Percentiles rank a stretch among this genome's conserved stretches.
These are phyloP conservation scores for Diaporthe longicolla DNA, from an alignment of 2,329 filamentous ascomycete species.

Conservation along the genomic window DNA sequence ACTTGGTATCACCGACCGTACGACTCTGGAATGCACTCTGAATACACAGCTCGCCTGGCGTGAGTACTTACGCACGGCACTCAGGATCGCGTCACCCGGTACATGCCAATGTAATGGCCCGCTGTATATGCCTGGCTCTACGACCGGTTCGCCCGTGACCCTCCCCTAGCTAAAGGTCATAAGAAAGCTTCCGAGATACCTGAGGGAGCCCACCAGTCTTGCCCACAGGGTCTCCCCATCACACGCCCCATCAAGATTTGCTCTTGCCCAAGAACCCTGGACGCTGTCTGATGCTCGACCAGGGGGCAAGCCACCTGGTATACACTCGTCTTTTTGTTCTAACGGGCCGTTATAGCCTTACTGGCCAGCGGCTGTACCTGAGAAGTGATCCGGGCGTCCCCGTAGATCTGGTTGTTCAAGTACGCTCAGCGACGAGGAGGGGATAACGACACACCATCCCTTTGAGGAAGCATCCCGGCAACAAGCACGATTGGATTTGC, in stretches of 20 bases:
- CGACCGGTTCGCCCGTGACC: constrained; percentile 27
- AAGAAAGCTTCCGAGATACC: constrained; percentile 27
- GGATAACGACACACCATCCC: constrained; percentile 26
- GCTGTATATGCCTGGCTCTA: constrained; percentile 24
- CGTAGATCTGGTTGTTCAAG: neutral
- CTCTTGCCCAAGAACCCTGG: neutral
- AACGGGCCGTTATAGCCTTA: no score
- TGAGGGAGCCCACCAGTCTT: constrained; percentile 23
- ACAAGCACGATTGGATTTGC: neutral
- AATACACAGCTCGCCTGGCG: constrained; percentile 23
- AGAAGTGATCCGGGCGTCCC: neutral
- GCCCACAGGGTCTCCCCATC: neutral
- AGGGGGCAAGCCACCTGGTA: neutral
- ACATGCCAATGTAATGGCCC: constrained; percentile 37
- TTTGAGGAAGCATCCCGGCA: constrained; percentile 16
- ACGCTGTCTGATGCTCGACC: neutral
- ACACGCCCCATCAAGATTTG: constrained; percentile 5
- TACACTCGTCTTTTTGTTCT: neutral
- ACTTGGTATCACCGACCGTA: constrained; percentile 34
- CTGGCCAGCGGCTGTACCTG: neutral
- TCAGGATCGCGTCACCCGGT: constrained; percentile 24
- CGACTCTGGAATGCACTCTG: constrained; percentile 33
- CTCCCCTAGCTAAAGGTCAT: neutral
- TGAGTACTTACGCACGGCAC: constrained; percentile 22
- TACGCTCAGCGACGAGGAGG: neutral